Evolutionary conservation across 768 basidiomycete species (phyloP).

Genomic region (Collybia sp.): DNA sequence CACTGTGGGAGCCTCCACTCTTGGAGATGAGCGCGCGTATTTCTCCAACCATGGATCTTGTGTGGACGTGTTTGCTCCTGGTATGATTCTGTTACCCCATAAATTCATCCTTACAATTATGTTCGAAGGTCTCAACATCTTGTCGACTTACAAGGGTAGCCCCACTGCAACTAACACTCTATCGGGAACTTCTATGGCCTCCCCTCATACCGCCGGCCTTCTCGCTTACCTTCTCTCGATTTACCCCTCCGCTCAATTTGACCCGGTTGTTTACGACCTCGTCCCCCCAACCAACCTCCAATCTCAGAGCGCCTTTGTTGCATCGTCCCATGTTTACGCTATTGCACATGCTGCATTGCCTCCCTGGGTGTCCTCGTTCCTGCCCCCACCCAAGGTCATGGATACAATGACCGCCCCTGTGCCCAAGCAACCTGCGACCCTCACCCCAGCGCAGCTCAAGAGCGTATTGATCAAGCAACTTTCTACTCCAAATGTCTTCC

Average conservation of each 20-base stretch:
- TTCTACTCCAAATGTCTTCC: constrained; percentile 45
- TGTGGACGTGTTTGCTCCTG: constrained; percentile 92
- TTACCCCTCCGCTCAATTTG: constrained; percentile 64
- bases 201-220: constrained; percentile 87
- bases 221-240: constrained; percentile 90
- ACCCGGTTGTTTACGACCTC: constrained; percentile 40
- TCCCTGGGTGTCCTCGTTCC: constrained; percentile 48
- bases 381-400: constrained; percentile 49
- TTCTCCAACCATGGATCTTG: constrained; percentile 92
- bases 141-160: constrained; percentile 79
- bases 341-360: constrained; percentile 54
- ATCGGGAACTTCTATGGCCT: constrained; percentile 93
- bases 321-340: constrained; percentile 46
- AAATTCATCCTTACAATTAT: background rate
- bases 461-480: constrained; percentile 56
- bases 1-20: constrained; percentile 90
- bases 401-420: constrained; percentile 36
- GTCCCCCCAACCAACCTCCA: constrained; percentile 29
- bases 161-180: constrained; percentile 62
- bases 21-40: constrained; percentile 78
- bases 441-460: constrained; percentile 77
- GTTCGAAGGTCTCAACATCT: constrained; percentile 68
- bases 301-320: constrained; percentile 25
- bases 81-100: constrained; percentile 22
- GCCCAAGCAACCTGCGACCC: constrained; percentile 29